phyloP scores from a whole-genome alignment of 169 alveolate species.

The Eimeria mitis region DNA sequence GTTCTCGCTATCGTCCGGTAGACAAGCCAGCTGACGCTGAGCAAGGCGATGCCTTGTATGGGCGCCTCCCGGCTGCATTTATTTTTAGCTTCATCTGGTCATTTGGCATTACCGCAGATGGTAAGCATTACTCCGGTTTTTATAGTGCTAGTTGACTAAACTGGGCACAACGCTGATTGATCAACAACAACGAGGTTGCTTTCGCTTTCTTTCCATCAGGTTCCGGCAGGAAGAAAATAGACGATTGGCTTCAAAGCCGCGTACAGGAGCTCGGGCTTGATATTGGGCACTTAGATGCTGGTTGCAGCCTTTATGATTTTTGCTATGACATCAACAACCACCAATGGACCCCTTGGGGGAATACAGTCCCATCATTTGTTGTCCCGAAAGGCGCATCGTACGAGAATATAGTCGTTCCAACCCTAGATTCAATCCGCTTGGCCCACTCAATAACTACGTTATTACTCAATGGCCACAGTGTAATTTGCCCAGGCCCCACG shows the following conservation, averaged over 20 bases:
- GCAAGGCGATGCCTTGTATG: conserved; percentile 11
- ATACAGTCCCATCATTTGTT: conserved; percentile 83
- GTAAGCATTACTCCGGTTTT: not conserved
- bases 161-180: not conserved
- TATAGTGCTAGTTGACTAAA: not conserved
- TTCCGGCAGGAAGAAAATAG: conserved; percentile 3
- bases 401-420: conserved; percentile 95
- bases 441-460: conserved; percentile 89
- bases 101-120: conserved; percentile 32
- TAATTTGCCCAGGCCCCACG: conserved; percentile 95
- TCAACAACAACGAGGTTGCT: not conserved
- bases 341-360: conserved; percentile 92
- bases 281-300: conserved; percentile 88
- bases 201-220: conserved; percentile 4
- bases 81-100: conserved; percentile 53
- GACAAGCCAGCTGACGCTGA: conserved; percentile 81
- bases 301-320: conserved; percentile 90
- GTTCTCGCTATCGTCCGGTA: conserved; percentile 89
- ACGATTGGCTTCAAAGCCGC: conserved; percentile 23
- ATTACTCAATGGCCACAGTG: conserved; percentile 89
- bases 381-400: conserved; percentile 91
- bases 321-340: conserved; percentile 87
- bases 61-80: conserved; percentile 54
- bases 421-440: conserved; percentile 94
- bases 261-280: conserved; percentile 15